phyloP scores from a whole-genome alignment of 495 filamentous ascomycete species.

The Entonaema liquescens region DNA sequence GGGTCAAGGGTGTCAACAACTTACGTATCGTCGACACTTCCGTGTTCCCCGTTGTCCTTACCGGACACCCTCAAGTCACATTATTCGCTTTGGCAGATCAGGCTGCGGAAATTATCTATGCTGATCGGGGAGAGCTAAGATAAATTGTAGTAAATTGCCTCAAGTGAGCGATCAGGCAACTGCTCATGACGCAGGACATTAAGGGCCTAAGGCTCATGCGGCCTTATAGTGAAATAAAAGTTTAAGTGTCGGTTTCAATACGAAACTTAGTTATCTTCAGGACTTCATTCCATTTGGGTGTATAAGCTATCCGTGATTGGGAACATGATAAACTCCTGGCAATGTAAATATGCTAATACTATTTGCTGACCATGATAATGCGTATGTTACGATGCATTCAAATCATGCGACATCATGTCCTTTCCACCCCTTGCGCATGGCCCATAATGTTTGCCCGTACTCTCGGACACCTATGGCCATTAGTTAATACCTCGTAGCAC shows the following conservation, averaged over 20 bases:
- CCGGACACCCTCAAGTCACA: constrained; percentile 47
- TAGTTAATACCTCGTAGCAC: background rate
- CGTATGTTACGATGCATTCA: background rate
- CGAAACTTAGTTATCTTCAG: too few species aligned
- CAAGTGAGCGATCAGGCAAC: too few species aligned
- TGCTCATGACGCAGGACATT: too few species aligned
- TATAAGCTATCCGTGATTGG: too few species aligned
- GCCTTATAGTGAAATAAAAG: too few species aligned
- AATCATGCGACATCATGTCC: background rate
- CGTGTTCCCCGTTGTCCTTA: constrained; percentile 48
- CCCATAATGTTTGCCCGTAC: background rate
- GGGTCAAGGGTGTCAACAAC: constrained; percentile 49
- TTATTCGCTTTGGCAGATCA: constrained; percentile 53
- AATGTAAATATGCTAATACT: too few species aligned
- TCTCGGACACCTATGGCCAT: background rate
- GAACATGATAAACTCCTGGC: too few species aligned
- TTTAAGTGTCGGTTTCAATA: too few species aligned
- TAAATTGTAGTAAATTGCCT: background rate
- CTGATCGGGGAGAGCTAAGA: background rate
- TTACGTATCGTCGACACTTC: constrained; percentile 54
- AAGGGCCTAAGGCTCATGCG: too few species aligned
- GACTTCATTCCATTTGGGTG: too few species aligned
- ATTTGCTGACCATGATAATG: background rate
- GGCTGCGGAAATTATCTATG: constrained; percentile 29
- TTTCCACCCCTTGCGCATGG: background rate